Conservation (phyloP, 2,329 filamentous ascomycete genomes). For the Colletotrichum cordylinicola region DNA sequence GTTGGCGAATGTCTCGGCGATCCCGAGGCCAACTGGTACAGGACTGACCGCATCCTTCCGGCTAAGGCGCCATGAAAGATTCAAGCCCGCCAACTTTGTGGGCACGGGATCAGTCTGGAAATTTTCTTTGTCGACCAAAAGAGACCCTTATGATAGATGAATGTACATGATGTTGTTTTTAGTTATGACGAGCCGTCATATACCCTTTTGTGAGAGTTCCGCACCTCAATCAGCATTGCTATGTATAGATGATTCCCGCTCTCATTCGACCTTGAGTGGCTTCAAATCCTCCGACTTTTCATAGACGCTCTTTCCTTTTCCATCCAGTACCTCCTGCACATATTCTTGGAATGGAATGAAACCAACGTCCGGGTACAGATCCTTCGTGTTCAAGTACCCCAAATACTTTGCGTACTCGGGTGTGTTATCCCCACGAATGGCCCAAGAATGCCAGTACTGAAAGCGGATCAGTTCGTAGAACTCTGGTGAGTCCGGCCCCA, state of each 20-base stretch:
- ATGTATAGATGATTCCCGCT: neutral
- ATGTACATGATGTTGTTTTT: neutral
- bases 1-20: conserved; percentile 52
- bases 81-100: neutral
- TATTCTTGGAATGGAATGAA: neutral
- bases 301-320: neutral
- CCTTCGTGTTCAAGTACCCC: neutral
- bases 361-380: neutral
- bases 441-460: neutral
- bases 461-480: neutral
- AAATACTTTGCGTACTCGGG: neutral
- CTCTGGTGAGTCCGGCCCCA: neutral
- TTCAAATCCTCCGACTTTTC: neutral
- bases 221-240: neutral
- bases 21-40: conserved; percentile 49
- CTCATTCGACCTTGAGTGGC: neutral
- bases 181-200: neutral
- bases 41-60: neutral
- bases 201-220: neutral
- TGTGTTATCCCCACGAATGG: neutral
- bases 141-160: neutral
- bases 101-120: neutral
- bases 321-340: neutral
- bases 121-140: neutral
- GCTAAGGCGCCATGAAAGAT: neutral